These are phyloP conservation scores for Streptanthus diversifolius DNA, from an alignment of 345 rosid species.

Conservation along the genomic window DNA sequence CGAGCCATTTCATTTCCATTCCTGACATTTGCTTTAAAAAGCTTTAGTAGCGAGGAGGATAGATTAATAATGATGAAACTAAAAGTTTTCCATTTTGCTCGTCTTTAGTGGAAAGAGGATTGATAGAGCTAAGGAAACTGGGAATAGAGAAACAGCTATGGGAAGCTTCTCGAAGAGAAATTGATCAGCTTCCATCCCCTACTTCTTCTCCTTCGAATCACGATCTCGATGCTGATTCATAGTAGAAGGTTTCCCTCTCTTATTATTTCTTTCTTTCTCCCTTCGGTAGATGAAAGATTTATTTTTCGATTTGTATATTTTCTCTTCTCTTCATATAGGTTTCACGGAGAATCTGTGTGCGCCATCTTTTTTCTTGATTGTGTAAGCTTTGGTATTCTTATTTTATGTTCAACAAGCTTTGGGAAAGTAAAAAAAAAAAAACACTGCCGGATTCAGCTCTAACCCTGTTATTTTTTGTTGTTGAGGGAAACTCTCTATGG, in stretches of 20 bases:
- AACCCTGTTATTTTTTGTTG: not conserved
- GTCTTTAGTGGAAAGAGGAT: slow-evolving; percentile 70
- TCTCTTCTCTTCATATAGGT: slow-evolving; percentile 9
- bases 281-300: not conserved
- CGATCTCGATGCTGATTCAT: slow-evolving; percentile 31
- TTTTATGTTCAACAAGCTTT: not conserved
- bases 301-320: slow-evolving; percentile 27
- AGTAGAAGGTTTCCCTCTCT: slow-evolving; percentile 7
- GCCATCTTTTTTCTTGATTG: not conserved
- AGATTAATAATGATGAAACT: not conserved
- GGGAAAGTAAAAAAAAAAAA: not conserved
- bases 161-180: slow-evolving; percentile 87
- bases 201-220: slow-evolving; percentile 27
- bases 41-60: not conserved
- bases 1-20: not conserved
- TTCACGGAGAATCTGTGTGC: slow-evolving; percentile 9
- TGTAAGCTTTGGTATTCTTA: slow-evolving; percentile 6
- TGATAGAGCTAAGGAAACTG: slow-evolving; percentile 72
- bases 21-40: not conserved
- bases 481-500: not conserved
- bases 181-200: slow-evolving; percentile 41
- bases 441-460: not conserved
- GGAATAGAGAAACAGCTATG: slow-evolving; percentile 87
- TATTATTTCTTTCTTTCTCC: not conserved
- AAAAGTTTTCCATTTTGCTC: not conserved